Evolutionary conservation across 169 alveolate genomes (phyloP), one percentile per base, ranked within the genome.

Genomic region (Eimeria necatrix): DNA sequence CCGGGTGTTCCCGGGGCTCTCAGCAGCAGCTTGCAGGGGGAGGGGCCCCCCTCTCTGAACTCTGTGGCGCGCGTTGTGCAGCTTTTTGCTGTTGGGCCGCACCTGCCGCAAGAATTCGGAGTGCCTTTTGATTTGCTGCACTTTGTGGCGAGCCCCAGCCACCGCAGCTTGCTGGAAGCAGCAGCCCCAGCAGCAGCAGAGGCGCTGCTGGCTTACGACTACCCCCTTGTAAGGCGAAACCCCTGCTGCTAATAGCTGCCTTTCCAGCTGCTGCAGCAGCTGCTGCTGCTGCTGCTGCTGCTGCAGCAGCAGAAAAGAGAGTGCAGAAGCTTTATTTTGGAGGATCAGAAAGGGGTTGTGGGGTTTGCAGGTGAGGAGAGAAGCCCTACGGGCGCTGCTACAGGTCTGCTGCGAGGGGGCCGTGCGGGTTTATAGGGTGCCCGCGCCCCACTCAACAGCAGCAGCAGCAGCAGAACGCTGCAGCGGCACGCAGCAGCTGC

Each of bases 401-500:
- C 64, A 68, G 68, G 91, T 91, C 32, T 91, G 95, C 95, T 91
- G 95, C 83, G 91, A 76, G 24, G 95, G 95, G 20, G 89, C 91
- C 53, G 85, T 74, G 32, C 87, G 91, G 71, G 95, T 91, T 18
- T 91, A 91, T 78, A 68, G 83, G n/a, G 89, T 91, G 18, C 85
- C 95, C 9, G 80, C 51, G 10, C 10, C 14, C 73, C 91, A 81
- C 8, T 10, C 59, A 46, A 22, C 59, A 12, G 91, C 73, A 81
- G 61, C 70, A 49, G 93, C 48, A 9, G 64, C 52, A 0, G 24
- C 59, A 14, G n/a, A 56, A 56, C 10, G 48, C 70, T 20, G 41
- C 20, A 16, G 76, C 20, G 14, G 76, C 52, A 8, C 10, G 32
- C 12, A n/a, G 73, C 53, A 46, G 85, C 78, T 1, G 71, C 64